These are phyloP conservation scores for Aureobasidium sp. DNA, from an alignment of 2,329 filamentous ascomycete genomes.

Conservation along the genomic window DNA sequence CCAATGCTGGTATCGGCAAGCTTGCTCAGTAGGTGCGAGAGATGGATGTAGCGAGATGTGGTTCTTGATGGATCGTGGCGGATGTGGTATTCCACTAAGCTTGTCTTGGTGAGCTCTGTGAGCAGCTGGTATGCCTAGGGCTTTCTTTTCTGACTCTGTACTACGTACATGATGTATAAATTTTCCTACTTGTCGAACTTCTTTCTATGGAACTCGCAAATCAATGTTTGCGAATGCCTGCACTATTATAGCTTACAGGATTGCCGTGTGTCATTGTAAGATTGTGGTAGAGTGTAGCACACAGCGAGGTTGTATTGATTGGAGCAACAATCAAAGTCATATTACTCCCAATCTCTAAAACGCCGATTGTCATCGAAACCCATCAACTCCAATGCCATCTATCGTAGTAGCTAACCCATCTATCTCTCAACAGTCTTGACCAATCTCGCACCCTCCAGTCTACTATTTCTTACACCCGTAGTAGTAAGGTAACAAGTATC, in stretches of 20 bases:
- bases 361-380: too few species aligned
- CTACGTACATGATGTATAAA: background rate
- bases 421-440: background rate
- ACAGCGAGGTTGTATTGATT: too few species aligned
- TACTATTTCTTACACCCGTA: background rate
- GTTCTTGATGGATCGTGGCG: background rate
- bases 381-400: background rate
- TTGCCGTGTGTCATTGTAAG: too few species aligned
- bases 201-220: too few species aligned
- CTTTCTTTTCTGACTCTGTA: background rate
- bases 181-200: too few species aligned
- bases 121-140: background rate
- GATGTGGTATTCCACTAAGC: background rate
- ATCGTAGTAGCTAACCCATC: background rate
- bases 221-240: too few species aligned
- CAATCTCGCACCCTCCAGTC: background rate
- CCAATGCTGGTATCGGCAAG: constrained; percentile 40
- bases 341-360: too few species aligned
- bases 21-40: background rate
- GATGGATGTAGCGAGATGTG: background rate
- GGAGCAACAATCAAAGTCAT: too few species aligned
- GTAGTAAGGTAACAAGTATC: background rate
- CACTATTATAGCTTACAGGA: too few species aligned
- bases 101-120: background rate
- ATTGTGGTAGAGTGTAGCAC: too few species aligned